Percentiles rank a stretch among this genome's conserved stretches.
These are phyloP conservation scores for Penicillium daleae DNA, from an alignment of 495 filamentous ascomycete species.

Conservation along the genomic window DNA sequence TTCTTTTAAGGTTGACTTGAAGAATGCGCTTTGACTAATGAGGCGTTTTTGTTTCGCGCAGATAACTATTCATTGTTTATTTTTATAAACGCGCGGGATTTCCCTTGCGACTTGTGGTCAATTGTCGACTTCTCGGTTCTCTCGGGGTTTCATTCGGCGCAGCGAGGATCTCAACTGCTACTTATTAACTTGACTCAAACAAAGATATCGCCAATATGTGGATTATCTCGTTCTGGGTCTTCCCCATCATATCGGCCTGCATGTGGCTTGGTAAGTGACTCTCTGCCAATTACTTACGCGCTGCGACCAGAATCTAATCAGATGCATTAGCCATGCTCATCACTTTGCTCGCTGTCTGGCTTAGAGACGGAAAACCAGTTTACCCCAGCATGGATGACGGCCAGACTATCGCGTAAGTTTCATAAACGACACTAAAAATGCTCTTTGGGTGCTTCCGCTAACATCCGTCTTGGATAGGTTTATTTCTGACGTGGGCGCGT, in stretches of 20 bases:
- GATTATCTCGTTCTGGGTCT: slow-evolving; percentile 67
- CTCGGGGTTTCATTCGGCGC: neutral
- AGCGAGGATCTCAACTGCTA: neutral
- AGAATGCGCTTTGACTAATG: neutral
- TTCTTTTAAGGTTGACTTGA: neutral
- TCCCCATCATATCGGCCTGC: slow-evolving; percentile 77
- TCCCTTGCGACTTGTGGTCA: neutral
- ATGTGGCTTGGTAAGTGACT: slow-evolving; percentile 72
- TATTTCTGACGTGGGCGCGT: slow-evolving; percentile 83
- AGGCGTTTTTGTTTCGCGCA: neutral
- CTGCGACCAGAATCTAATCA: slow-evolving; percentile 14
- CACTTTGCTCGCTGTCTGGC: slow-evolving; percentile 74
- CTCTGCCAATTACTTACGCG: slow-evolving; percentile 11
- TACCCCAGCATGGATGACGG: slow-evolving; percentile 67
- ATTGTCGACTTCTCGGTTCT: neutral
- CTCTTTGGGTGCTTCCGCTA: neutral
- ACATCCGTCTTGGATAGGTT: slow-evolving; percentile 32
- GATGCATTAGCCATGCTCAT: slow-evolving; percentile 60
- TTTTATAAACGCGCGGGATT: neutral
- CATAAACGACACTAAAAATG: neutral
- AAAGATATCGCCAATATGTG: slow-evolving; percentile 41
- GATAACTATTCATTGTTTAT: neutral
- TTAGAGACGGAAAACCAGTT: slow-evolving; percentile 56
- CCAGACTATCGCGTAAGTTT: slow-evolving; percentile 73
- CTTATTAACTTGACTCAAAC: neutral